These are phyloP conservation scores for Stromatinia cepivora DNA, from an alignment of 2,329 filamentous ascomycete genomes.

Conservation along the genomic window DNA sequence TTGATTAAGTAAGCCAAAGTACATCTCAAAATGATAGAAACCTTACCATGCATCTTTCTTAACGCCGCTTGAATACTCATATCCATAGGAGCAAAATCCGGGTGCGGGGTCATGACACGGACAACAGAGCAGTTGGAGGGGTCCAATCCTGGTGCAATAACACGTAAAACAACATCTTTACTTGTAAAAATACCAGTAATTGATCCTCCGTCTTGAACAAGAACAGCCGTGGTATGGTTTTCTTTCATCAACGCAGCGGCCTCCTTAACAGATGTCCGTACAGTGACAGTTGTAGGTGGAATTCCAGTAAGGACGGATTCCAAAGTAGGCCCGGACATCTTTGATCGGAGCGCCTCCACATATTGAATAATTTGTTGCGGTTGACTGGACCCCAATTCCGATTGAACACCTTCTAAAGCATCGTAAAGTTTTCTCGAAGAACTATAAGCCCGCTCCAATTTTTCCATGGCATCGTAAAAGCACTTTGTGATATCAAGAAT, in stretches of 20 bases:
- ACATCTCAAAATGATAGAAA: background rate
- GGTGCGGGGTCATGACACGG: constrained; percentile 97
- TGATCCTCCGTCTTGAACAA: constrained; percentile 94
- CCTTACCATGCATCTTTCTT: constrained; percentile 95
- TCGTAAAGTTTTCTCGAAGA: constrained; percentile 98
- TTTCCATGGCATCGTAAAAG: constrained; percentile 99
- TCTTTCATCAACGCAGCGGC: constrained; percentile 97
- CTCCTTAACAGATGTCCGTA: constrained; percentile 94
- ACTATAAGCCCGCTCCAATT: constrained; percentile 94
- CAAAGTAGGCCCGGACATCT: constrained; percentile 97
- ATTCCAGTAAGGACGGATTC: constrained; percentile 91
- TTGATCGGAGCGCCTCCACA: constrained; percentile 88
- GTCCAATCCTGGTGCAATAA: constrained; percentile 94
- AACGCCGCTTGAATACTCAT: constrained; percentile 99
- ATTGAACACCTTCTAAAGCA: constrained; percentile 95
- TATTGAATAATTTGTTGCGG: constrained; percentile 99
- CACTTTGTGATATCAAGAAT: constrained; percentile 99
- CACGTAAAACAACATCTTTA: constrained; percentile 96
- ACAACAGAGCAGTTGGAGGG: constrained; percentile 95
- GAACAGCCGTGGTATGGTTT: constrained; percentile 93
- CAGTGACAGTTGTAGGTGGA: constrained; percentile 91
- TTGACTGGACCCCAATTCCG: constrained; percentile 91
- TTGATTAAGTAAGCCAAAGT: constrained; percentile 44
- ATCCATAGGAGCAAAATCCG: constrained; percentile 96
- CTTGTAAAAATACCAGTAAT: constrained; percentile 99